Evolutionary conservation across 2,329 filamentous ascomycete genomes (phyloP).

Genomic region (Aspergillus nomiae): DNA sequence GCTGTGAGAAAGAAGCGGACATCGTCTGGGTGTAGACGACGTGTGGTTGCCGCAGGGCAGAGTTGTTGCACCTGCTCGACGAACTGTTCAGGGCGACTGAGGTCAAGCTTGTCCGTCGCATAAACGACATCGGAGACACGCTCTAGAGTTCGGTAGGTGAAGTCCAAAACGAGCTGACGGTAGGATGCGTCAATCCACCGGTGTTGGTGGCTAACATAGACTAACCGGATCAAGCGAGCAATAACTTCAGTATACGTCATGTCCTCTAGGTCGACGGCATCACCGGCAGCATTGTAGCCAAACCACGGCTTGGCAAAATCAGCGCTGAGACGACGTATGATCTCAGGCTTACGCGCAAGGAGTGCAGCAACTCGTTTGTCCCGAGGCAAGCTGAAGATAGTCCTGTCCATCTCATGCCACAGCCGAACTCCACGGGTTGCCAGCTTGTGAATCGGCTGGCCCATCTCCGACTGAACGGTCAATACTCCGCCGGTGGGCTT

Average conservation of each 20-base stretch:
- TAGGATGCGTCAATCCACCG: conserved; percentile 87
- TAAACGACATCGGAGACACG: conserved; percentile 57
- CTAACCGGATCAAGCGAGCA: conserved; percentile 77
- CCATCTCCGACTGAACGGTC: conserved; percentile 68
- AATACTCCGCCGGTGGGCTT: conserved; percentile 86
- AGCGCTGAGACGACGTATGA: conserved; percentile 88
- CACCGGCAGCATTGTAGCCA: conserved; percentile 73
- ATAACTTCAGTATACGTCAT: conserved; percentile 91
- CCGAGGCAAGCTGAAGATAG: conserved; percentile 19
- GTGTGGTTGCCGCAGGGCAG: conserved; percentile 83
- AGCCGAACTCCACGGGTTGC: conserved; percentile 42
- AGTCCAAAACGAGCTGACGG: conserved; percentile 78
- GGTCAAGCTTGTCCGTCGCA: background rate
- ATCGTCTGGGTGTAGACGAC: conserved; percentile 94
- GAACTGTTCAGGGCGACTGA: background rate
- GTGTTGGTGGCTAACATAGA: conserved; percentile 82
- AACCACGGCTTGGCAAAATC: conserved; percentile 98
- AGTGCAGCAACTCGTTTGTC: conserved; percentile 54
- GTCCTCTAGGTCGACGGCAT: conserved; percentile 81
- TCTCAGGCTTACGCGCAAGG: conserved; percentile 81
- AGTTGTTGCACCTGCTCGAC: conserved; percentile 53
- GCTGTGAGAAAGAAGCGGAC: conserved; percentile 91
- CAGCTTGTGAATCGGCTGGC: conserved; percentile 43
- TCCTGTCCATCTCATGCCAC: conserved; percentile 41
- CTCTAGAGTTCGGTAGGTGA: conserved; percentile 90